Percentiles rank a stretch among this genome's conserved stretches.
Evolutionary conservation across 2,329 filamentous ascomycete genomes (phyloP).

Genomic region (Sporothrix variecibatus): DNA sequence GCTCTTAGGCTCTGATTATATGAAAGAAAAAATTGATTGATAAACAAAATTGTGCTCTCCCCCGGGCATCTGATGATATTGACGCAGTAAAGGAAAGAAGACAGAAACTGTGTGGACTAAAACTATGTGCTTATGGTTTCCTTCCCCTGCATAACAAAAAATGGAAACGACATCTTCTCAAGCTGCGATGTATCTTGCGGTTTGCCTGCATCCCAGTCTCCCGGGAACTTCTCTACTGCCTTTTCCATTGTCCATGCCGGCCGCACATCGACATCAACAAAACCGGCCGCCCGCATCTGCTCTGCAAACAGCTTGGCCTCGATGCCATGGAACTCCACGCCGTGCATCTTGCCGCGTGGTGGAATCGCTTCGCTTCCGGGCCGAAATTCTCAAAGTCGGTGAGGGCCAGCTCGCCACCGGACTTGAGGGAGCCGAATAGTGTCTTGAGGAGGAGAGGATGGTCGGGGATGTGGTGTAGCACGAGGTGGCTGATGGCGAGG

Average conservation of each 20-base stretch:
- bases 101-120: not conserved
- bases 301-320: slow-evolving; percentile 42
- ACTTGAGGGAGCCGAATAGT: slow-evolving; percentile 49
- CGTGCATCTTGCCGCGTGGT: slow-evolving; percentile 53
- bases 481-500: slow-evolving; percentile 54
- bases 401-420: slow-evolving; percentile 52
- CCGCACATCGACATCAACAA: slow-evolving; percentile 50
- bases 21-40: too few species aligned
- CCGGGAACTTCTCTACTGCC: slow-evolving; percentile 49
- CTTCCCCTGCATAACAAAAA: slow-evolving; percentile 42
- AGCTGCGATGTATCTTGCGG: slow-evolving; percentile 33
- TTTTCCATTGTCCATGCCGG: slow-evolving; percentile 54
- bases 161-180: slow-evolving; percentile 42
- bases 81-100: not conserved
- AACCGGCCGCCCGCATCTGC: slow-evolving; percentile 51
- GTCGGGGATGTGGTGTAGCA: slow-evolving; percentile 57
- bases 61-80: too few species aligned
- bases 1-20: too few species aligned
- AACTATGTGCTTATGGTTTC: slow-evolving; percentile 29
- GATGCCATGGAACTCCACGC: slow-evolving; percentile 58
- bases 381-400: slow-evolving; percentile 62
- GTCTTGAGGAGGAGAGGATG: slow-evolving; percentile 46
- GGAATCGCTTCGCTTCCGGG: slow-evolving; percentile 52
- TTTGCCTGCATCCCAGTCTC: slow-evolving; percentile 43
- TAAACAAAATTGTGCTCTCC: too few species aligned